phyloP scores from a whole-genome alignment of 208 protist species.

The Acanthamoeba triangularis region DNA sequence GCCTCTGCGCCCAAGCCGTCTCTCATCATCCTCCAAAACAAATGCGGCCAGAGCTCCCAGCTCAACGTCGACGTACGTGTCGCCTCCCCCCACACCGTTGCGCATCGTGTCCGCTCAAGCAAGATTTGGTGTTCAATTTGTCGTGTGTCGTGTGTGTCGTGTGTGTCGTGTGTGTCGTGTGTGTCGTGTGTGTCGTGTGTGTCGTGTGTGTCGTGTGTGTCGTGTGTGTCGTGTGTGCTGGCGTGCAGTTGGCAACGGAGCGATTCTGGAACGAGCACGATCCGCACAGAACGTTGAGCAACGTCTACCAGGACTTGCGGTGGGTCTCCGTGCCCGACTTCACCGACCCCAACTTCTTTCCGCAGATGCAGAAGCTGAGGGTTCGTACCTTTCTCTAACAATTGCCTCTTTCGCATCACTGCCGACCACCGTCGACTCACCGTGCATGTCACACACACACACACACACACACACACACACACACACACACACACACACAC shows the following conservation, averaged over 20 bases:
- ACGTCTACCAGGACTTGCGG: constrained; percentile 44
- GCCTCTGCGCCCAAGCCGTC: constrained; percentile 39
- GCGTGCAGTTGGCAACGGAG: background rate
- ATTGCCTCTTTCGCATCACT: background rate
- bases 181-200: too few species aligned
- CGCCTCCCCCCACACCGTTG: background rate
- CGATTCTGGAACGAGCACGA: constrained; percentile 65
- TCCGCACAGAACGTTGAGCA: constrained; percentile 30
- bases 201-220: too few species aligned
- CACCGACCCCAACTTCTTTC: constrained; percentile 61
- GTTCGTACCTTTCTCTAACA: background rate
- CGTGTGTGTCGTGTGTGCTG: background rate
- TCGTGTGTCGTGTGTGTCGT: too few species aligned
- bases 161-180: too few species aligned
- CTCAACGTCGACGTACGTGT: background rate
- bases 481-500: background rate
- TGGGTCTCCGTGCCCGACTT: constrained; percentile 34
- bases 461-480: background rate
- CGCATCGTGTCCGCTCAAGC: too few species aligned
- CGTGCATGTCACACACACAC: background rate
- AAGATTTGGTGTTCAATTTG: background rate
- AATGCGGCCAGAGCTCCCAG: constrained; percentile 47
- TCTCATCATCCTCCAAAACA: constrained; percentile 58
- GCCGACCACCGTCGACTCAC: background rate
- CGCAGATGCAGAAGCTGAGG: constrained; percentile 10